phyloP scores from a whole-genome alignment of 2,329 filamentous ascomycete species.

The Rasamsonia emersonii region DNA sequence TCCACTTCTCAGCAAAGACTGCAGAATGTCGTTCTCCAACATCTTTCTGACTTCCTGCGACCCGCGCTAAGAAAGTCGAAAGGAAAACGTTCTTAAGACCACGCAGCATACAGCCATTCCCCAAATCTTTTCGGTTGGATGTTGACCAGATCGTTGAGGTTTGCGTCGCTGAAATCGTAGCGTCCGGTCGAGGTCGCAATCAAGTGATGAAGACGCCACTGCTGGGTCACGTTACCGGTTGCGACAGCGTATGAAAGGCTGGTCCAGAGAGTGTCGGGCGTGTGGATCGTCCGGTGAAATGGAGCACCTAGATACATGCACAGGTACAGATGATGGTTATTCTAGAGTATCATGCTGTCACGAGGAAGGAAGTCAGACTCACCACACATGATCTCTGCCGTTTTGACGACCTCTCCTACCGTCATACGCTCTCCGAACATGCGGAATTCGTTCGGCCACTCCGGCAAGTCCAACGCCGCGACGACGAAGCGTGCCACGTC shows the following conservation, averaged over 20 bases:
- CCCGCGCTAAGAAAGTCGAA: too few species aligned
- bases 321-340: conserved; percentile 1
- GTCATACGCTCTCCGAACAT: conserved; percentile 60
- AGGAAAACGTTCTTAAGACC: conserved; percentile 27
- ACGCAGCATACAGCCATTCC: conserved; percentile 47
- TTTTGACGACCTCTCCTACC: conserved; percentile 52
- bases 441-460: conserved; percentile 61
- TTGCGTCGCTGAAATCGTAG: conserved; percentile 55
- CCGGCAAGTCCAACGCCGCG: conserved; percentile 52
- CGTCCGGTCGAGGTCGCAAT: conserved; percentile 60
- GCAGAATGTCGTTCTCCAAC: too few species aligned
- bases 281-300: conserved; percentile 18
- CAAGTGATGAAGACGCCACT: conserved; percentile 47
- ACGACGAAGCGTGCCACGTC: conserved; percentile 65
- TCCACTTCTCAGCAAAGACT: too few species aligned
- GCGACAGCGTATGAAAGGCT: conserved; percentile 17
- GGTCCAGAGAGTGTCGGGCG: conserved; percentile 16
- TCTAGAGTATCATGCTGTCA: conserved; percentile 8
- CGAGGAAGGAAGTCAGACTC: conserved; percentile 11
- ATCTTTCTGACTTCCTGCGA: too few species aligned
- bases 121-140: conserved; percentile 45
- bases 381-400: conserved; percentile 41
- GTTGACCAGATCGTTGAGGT: conserved; percentile 48
- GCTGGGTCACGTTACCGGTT: conserved; percentile 27
- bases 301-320: conserved; percentile 9